Evolutionary conservation across 1,139 yeast genomes (phyloP).

Genomic region (Casaregolazyma suthepensis): DNA sequence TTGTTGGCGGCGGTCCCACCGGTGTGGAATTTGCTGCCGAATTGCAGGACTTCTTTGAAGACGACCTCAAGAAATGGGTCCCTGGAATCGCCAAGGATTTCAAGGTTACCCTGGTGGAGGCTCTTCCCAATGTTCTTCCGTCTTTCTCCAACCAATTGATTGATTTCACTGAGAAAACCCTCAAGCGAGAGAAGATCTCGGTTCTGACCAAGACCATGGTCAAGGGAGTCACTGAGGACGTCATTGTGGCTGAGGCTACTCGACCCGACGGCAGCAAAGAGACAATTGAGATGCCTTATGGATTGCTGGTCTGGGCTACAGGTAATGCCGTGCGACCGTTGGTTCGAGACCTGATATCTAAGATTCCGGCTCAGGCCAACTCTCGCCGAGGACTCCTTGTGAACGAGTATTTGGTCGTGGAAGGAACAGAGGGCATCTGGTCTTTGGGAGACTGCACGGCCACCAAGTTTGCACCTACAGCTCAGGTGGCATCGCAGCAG

Average conservation of each 20-base stretch:
- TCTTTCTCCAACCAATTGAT: slow-evolving; percentile 81
- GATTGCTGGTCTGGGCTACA: slow-evolving; percentile 93
- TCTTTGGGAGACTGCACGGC: slow-evolving; percentile 93
- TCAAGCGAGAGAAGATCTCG: slow-evolving; percentile 71
- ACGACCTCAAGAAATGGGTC: slow-evolving; percentile 82
- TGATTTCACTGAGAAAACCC: slow-evolving; percentile 76
- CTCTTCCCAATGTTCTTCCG: slow-evolving; percentile 82
- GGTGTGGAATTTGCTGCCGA: slow-evolving; percentile 97
- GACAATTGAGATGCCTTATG: slow-evolving; percentile 70
- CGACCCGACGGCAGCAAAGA: slow-evolving; percentile 57
- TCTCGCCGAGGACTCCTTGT: slow-evolving; percentile 87
- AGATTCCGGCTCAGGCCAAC: slow-evolving; percentile 74
- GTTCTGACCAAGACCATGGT: slow-evolving; percentile 82
- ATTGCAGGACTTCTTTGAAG: slow-evolving; percentile 87
- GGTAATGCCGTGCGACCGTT: slow-evolving; percentile 89
- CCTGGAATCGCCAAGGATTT: slow-evolving; percentile 80
- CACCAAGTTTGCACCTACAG: slow-evolving; percentile 90
- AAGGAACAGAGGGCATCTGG: slow-evolving; percentile 78
- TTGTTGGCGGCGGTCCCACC: slow-evolving; percentile 96
- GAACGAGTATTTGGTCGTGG: slow-evolving; percentile 73
- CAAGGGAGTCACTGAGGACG: slow-evolving; percentile 67
- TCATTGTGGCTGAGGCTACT: slow-evolving; percentile 66
- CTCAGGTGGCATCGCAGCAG: slow-evolving; percentile 95
- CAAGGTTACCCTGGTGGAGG: slow-evolving; percentile 81
- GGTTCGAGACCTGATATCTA: slow-evolving; percentile 57